Evolutionary conservation across 2,329 filamentous ascomycete species (phyloP).

Genomic region (Ilyonectria destructans): DNA sequence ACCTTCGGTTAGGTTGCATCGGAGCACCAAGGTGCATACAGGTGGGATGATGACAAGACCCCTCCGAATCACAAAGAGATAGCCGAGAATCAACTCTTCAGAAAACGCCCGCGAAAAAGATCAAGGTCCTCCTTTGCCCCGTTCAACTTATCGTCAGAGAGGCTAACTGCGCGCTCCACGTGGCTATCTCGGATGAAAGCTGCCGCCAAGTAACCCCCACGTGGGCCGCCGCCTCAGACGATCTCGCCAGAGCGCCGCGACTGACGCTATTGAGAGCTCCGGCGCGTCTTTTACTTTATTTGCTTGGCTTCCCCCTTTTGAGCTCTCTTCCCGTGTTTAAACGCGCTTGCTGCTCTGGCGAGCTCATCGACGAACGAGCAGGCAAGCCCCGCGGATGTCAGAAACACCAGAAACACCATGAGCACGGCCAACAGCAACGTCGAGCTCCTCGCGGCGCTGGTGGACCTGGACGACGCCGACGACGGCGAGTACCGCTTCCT

Average conservation of each 20-base stretch:
- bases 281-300: slow-evolving; percentile 11
- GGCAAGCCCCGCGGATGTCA: slow-evolving; percentile 2
- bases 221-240: slow-evolving; percentile 27
- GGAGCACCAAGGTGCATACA: slow-evolving; percentile 19
- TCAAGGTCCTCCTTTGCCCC: neutral
- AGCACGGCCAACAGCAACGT: slow-evolving; percentile 37
- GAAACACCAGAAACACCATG: neutral
- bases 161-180: slow-evolving; percentile 12
- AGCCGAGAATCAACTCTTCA: slow-evolving; percentile 8
- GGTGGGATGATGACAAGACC: slow-evolving; percentile 24
- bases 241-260: slow-evolving; percentile 14
- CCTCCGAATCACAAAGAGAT: slow-evolving; percentile 13
- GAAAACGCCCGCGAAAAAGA: neutral
- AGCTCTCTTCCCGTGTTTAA: neutral
- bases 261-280: slow-evolving; percentile 9
- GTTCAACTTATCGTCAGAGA: slow-evolving; percentile 33
- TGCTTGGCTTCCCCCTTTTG: neutral
- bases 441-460: slow-evolving; percentile 45
- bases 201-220: slow-evolving; percentile 27
- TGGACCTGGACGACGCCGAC: slow-evolving; percentile 46
- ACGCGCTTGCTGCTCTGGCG: neutral
- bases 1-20: slow-evolving; percentile 26
- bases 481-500: slow-evolving; percentile 58
- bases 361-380: neutral
- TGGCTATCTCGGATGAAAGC: slow-evolving; percentile 31